Evolutionary conservation across 2,329 filamentous ascomycete genomes (phyloP).

Genomic region (Talaromyces sp.): DNA sequence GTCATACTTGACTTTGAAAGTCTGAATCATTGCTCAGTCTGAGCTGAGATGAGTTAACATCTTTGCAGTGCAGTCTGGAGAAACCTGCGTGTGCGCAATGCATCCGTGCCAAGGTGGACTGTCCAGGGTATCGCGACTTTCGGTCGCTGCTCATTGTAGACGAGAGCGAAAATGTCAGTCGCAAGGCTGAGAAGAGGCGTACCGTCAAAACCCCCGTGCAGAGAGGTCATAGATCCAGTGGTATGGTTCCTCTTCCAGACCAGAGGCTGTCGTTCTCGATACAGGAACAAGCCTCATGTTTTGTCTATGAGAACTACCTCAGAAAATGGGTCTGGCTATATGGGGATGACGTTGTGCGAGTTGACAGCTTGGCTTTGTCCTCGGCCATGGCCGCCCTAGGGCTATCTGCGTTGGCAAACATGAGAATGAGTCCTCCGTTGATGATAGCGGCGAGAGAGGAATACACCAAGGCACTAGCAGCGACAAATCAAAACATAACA

Average conservation of each 20-base stretch:
- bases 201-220: too few relatives aligned
- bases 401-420: constrained; percentile 14
- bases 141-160: background rate
- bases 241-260: too few relatives aligned
- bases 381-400: constrained; percentile 14
- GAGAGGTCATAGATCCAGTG: too few relatives aligned
- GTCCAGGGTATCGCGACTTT: constrained; percentile 15
- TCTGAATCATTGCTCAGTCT: too few relatives aligned
- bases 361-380: background rate
- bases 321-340: constrained; percentile 8
- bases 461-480: constrained; percentile 13
- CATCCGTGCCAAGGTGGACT: constrained; percentile 9
- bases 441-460: constrained; percentile 14
- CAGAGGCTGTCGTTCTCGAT: too few relatives aligned
- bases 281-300: constrained; percentile 10
- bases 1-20: background rate
- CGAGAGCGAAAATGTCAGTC: constrained; percentile 11
- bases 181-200: background rate
- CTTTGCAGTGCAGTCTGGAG: too few relatives aligned
- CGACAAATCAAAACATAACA: constrained; percentile 10
- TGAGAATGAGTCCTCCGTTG: constrained; percentile 13
- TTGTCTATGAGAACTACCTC: constrained; percentile 14
- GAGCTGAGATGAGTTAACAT: too few relatives aligned
- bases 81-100: constrained; percentile 8
- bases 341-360: background rate